These are phyloP conservation scores for Emmonsiellopsis sp. DNA, from an alignment of 2,329 filamentous ascomycete genomes.

Conservation along the genomic window DNA sequence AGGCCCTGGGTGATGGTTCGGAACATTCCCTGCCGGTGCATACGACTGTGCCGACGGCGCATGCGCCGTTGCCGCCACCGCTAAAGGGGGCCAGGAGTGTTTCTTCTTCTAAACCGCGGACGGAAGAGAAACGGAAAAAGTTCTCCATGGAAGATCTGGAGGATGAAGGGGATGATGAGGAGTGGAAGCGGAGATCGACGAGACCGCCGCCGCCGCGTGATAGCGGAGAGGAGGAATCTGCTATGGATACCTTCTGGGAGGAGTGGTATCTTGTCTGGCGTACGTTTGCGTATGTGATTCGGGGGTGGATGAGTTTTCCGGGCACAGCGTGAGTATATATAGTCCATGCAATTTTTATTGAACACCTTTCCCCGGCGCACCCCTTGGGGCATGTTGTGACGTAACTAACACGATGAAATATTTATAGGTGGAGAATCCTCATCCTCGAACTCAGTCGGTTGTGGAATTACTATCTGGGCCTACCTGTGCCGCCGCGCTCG, in stretches of 20 bases:
- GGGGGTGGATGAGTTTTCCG: slow-evolving; percentile 62
- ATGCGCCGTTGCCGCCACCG: not conserved
- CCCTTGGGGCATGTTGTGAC: not conserved
- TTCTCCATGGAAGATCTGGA: slow-evolving; percentile 25
- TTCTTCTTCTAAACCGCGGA: not conserved
- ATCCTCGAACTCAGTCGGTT: slow-evolving; percentile 46
- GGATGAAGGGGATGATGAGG: slow-evolving; percentile 27
- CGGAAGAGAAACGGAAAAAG: slow-evolving; percentile 24
- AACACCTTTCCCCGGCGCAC: not conserved
- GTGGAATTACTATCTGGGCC: slow-evolving; percentile 56
- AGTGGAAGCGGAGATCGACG: slow-evolving; percentile 12
- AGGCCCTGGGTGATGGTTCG: slow-evolving; percentile 31
- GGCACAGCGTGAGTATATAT: slow-evolving; percentile 58
- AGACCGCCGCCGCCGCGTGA: not conserved
- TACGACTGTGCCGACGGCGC: not conserved
- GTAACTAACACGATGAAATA: slow-evolving; percentile 12
- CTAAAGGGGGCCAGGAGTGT: not conserved
- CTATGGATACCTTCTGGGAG: slow-evolving; percentile 50
- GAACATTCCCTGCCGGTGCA: slow-evolving; percentile 11
- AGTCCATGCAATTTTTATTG: not conserved
- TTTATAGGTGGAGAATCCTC: slow-evolving; percentile 41
- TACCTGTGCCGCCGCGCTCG: slow-evolving; percentile 46
- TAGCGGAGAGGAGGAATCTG: slow-evolving; percentile 26
- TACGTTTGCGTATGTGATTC: slow-evolving; percentile 58
- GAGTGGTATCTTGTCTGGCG: slow-evolving; percentile 58